Evolutionary conservation across 352 stramenopile genomes (phyloP), one percentile per base, ranked within the genome.

Genomic region (Phytophthora foliorum): DNA sequence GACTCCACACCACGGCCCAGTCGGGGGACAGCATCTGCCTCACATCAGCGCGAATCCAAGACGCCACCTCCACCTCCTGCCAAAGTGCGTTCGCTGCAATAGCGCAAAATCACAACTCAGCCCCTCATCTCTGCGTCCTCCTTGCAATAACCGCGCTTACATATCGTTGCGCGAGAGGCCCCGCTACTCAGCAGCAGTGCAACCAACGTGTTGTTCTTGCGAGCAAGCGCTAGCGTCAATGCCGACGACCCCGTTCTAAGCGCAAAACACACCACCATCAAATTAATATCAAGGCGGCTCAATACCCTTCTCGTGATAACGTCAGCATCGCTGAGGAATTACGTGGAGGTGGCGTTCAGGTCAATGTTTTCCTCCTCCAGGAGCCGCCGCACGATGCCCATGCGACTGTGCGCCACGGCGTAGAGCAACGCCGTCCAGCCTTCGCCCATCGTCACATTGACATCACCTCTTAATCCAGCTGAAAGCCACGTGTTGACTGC

Each of bases 341-440:
- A 94, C 85, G 83, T 73, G 19, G 83, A 89, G 45, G 69, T 75
- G 2, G 74, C 74, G 57, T 94, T 93, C 36, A 93, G 44, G 51
- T 94, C 75, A 22, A 88, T 48, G 21, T 19, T 39, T 10, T 60
- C 50, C 6, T 80, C 59, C 16, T 51, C 14, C 22, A 92, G 34
- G 38, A 95, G 75, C 1, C 78, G 72, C 31, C 70, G 58, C 9
- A 84, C 68, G 14, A 91, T 63, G 17, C 16, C 22, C 39, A 91
- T 7, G 4, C 88, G 82, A 51, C 79, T 77, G 21, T 78, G 56
- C n/a, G 78, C 73, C 9, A 90, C 81, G 2, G 88, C 86, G 45
- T 86, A 88, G 50, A 90, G 76, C 62, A 96, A 72, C 50, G 86
- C 86, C 24, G 78, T 91, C 86, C 86, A 94, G 10, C 76, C 69